phyloP scores from a whole-genome alignment of 129 eudicot species.

The Helianthus annuus region HanXRQr2.0-SUNRISE NC_035438.2:1654973-1655472 shows the following conservation, averaged over 20 bases:
- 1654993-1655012: conserved; percentile 86
- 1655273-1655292: not conserved
- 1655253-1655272: conserved; percentile 7
- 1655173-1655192: not conserved
- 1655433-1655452: conserved; percentile 10
- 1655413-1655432: conserved; percentile 3
- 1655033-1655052: conserved; percentile 73
- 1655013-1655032: conserved; percentile 72
- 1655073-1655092: conserved; percentile 74
- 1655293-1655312: not conserved
- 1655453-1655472: conserved; percentile 20
- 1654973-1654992: conserved; percentile 75
- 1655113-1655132: conserved; percentile 67
- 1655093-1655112: conserved; percentile 56
- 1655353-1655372: conserved; percentile 7
- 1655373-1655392: not conserved
- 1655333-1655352: conserved; percentile 17
- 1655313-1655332: conserved; percentile 12
- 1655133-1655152: conserved; percentile 66
- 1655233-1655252: not conserved
- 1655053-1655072: conserved; percentile 81
- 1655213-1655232: not conserved
- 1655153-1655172: conserved; percentile 32
- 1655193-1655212: not conserved
- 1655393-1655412: conserved; percentile 5